Conservation (phyloP, 2,329 filamentous ascomycete species). For the Tothia fuscella region DNA sequence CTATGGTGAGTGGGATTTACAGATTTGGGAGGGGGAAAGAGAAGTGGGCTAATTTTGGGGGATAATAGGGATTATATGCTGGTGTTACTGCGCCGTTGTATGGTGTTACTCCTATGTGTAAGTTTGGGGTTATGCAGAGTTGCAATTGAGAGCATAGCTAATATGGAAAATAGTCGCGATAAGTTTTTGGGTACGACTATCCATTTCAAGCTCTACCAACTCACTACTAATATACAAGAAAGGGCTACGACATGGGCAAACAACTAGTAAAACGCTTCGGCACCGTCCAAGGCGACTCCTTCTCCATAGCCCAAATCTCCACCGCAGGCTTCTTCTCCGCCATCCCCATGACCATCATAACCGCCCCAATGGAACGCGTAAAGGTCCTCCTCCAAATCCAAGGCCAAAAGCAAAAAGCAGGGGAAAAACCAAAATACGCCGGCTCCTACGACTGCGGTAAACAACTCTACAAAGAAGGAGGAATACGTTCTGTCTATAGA, state of each 20-base stretch:
- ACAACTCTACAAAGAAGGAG: conserved; percentile 85
- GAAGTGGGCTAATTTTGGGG: conserved; percentile 14
- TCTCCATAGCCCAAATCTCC: conserved; percentile 77
- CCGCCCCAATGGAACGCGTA: conserved; percentile 96
- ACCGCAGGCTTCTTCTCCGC: conserved; percentile 89
- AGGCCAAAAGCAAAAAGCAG: conserved; percentile 73
- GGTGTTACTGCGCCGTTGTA: conserved; percentile 90
- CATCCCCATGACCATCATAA: conserved; percentile 94
- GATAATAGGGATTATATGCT: conserved; percentile 91
- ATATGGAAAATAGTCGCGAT: conserved; percentile 54
- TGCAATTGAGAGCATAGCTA: too few species aligned
- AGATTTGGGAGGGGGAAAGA: background rate
- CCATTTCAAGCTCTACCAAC: background rate
- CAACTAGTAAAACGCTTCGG: conserved; percentile 60
- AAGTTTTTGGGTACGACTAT: conserved; percentile 47
- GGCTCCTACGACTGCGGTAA: conserved; percentile 83
- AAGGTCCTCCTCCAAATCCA: conserved; percentile 98
- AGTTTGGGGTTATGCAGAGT: conserved; percentile 36
- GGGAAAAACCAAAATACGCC: conserved; percentile 84
- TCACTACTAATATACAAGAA: conserved; percentile 17
- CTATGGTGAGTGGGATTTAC: conserved; percentile 46
- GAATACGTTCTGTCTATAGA: conserved; percentile 82
- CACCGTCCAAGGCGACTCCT: conserved; percentile 51
- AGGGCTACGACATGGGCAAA: conserved; percentile 95
- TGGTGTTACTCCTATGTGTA: conserved; percentile 98